A percentile compares a stretch with the other conserved stretches of the same genome.
Conservation (phyloP, 2,329 filamentous ascomycete species). For the Pestalotiopsis sp. region DNA sequence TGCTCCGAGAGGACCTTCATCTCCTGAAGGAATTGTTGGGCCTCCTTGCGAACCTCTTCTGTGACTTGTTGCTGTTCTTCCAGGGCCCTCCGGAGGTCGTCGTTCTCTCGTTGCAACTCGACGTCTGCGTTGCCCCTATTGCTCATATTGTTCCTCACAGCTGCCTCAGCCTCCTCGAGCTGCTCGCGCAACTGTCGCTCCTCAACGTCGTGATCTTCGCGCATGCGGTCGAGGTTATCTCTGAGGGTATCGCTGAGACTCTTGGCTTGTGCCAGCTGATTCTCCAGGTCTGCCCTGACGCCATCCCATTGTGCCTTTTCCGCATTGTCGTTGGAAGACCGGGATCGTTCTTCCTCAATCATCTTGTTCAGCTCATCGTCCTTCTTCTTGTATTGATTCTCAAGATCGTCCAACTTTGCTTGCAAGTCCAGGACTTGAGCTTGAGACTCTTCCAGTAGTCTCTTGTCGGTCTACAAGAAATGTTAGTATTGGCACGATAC, state of each 20-base stretch:
- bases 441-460: conserved; percentile 79
- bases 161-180: conserved; percentile 56
- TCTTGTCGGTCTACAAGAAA: conserved; percentile 62
- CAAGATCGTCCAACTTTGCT: conserved; percentile 72
- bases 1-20: conserved; percentile 87
- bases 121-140: conserved; percentile 42
- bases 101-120: conserved; percentile 70
- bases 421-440: conserved; percentile 75
- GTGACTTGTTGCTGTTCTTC: conserved; percentile 80
- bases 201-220: conserved; percentile 67
- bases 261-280: conserved; percentile 74
- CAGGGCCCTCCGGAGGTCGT: conserved; percentile 66
- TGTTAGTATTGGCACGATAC: not conserved
- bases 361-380: conserved; percentile 69
- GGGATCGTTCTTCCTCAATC: conserved; percentile 61
- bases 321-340: conserved; percentile 51
- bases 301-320: conserved; percentile 76
- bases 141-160: conserved; percentile 20
- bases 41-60: conserved; percentile 84
- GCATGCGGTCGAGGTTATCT: conserved; percentile 75
- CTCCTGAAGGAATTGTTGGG: conserved; percentile 80
- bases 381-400: conserved; percentile 70
- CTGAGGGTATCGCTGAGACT: conserved; percentile 79
- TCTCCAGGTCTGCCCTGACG: conserved; percentile 69
- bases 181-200: conserved; percentile 67